Evolutionary conservation across 495 filamentous ascomycete genomes (phyloP).

Genomic region (Trichocladium uniseriatum): DNA sequence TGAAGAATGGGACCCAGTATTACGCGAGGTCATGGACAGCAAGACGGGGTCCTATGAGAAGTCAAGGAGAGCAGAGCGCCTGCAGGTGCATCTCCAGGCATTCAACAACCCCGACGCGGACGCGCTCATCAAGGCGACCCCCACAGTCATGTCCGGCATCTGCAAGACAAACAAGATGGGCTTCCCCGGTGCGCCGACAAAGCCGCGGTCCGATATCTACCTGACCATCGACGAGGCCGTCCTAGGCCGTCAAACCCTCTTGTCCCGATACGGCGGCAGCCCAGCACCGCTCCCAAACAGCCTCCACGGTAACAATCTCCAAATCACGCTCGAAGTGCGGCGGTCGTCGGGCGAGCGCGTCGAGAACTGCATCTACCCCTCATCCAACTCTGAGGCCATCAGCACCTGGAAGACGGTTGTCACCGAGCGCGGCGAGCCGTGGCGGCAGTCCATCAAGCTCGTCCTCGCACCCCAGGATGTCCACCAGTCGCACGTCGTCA

Average conservation of each 20-base stretch:
- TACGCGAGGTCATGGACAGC: constrained; percentile 66
- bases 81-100: constrained; percentile 67
- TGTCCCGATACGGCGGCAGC: constrained; percentile 71
- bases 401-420: constrained; percentile 86
- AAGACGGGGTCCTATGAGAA: constrained; percentile 62
- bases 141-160: constrained; percentile 76
- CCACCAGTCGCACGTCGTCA: constrained; percentile 72
- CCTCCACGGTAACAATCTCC: constrained; percentile 62
- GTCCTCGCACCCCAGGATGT: constrained; percentile 74
- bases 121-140: constrained; percentile 70
- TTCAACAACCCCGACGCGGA: constrained; percentile 71
- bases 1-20: constrained; percentile 67
- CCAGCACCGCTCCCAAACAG: constrained; percentile 56
- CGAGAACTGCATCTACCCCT: constrained; percentile 76
- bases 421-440: constrained; percentile 63
- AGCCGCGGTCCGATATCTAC: constrained; percentile 87
- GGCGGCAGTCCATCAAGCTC: constrained; percentile 82
- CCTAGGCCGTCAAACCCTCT: constrained; percentile 63
- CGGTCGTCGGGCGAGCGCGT: constrained; percentile 67
- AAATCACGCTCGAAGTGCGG: constrained; percentile 83
- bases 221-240: constrained; percentile 68
- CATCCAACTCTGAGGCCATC: constrained; percentile 62
- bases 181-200: constrained; percentile 88
- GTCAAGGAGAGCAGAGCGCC: constrained; percentile 55
- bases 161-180: constrained; percentile 76